phyloP scores from a whole-genome alignment of 179 eudicot species.

The Carnegiea gigantea region DNA sequence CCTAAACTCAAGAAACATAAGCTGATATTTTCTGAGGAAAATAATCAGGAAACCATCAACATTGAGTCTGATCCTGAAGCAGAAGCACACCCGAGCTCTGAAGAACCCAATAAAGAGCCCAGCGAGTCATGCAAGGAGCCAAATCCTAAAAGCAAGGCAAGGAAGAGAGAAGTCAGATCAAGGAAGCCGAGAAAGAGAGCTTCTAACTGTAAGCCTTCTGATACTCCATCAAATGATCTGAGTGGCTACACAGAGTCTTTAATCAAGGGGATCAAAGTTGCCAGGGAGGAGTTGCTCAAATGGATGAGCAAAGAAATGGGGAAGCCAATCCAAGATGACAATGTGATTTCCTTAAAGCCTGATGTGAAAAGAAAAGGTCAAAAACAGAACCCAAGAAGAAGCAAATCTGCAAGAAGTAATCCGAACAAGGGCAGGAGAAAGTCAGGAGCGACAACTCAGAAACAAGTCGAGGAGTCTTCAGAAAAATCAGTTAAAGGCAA shows the following conservation, averaged over 20 bases:
- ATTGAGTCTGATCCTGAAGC: conserved; percentile 20
- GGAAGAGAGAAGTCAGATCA: conserved; percentile 16
- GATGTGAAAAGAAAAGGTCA: conserved; percentile 19
- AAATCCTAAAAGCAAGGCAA: conserved; percentile 10
- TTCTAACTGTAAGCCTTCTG: conserved; percentile 16
- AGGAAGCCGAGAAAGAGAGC: conserved; percentile 23
- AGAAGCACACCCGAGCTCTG: conserved; percentile 18
- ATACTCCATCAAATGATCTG: conserved; percentile 34
- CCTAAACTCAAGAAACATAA: conserved; percentile 38
- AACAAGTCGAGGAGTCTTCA: conserved; percentile 15
- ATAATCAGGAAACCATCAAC: conserved; percentile 22
- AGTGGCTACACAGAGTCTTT: conserved; percentile 40
- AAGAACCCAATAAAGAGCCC: conserved; percentile 17
- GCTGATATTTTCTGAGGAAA: conserved; percentile 28
- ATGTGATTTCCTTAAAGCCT: conserved; percentile 17
- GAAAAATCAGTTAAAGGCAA: conserved; percentile 27
- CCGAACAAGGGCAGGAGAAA: conserved; percentile 17
- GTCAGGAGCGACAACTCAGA: conserved; percentile 9
- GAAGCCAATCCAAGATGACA: conserved; percentile 20
- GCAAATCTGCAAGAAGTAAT: conserved; percentile 24
- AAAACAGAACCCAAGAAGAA: conserved; percentile 19
- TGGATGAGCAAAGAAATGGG: conserved; percentile 48
- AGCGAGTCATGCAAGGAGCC: not conserved
- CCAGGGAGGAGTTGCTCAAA: conserved; percentile 47
- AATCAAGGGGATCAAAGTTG: conserved; percentile 42